A percentile compares a stretch with the other conserved stretches of the same genome.
These are phyloP conservation scores for Pestalotiopsis sp. DNA, from an alignment of 2,329 filamentous ascomycete genomes.

Conservation along the genomic window DNA sequence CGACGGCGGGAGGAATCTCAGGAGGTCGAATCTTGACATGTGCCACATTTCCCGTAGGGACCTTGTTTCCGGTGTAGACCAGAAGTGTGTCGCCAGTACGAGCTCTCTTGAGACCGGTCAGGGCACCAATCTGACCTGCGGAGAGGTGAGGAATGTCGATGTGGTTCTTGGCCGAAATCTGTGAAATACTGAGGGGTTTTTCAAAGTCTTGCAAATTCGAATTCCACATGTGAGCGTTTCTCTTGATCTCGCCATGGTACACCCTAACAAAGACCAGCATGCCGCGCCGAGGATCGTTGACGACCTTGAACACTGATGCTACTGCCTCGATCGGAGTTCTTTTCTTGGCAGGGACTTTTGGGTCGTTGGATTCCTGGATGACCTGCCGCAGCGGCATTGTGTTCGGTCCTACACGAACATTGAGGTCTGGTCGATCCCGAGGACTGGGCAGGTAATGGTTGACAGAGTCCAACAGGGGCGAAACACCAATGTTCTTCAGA, in stretches of 20 bases:
- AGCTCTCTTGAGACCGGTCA: slow-evolving; percentile 87
- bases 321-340: slow-evolving; percentile 44
- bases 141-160: slow-evolving; percentile 80
- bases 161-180: slow-evolving; percentile 87
- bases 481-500: slow-evolving; percentile 91
- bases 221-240: slow-evolving; percentile 80
- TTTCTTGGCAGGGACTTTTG: slow-evolving; percentile 34
- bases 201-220: slow-evolving; percentile 82
- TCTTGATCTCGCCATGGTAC: slow-evolving; percentile 80
- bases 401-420: slow-evolving; percentile 69
- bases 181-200: slow-evolving; percentile 77
- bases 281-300: slow-evolving; percentile 82
- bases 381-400: slow-evolving; percentile 45
- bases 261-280: slow-evolving; percentile 91
- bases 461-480: slow-evolving; percentile 86
- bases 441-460: slow-evolving; percentile 87
- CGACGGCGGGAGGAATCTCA: slow-evolving; percentile 88
- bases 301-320: slow-evolving; percentile 89
- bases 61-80: slow-evolving; percentile 64
- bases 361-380: slow-evolving; percentile 33
- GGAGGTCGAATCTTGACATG: slow-evolving; percentile 85
- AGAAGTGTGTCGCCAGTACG: slow-evolving; percentile 92
- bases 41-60: slow-evolving; percentile 69
- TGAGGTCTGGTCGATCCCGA: slow-evolving; percentile 75
- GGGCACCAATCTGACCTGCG: slow-evolving; percentile 90